These are phyloP conservation scores for Fusarium sp. DNA, from an alignment of 2,329 filamentous ascomycete species.

Conservation along the genomic window DNA sequence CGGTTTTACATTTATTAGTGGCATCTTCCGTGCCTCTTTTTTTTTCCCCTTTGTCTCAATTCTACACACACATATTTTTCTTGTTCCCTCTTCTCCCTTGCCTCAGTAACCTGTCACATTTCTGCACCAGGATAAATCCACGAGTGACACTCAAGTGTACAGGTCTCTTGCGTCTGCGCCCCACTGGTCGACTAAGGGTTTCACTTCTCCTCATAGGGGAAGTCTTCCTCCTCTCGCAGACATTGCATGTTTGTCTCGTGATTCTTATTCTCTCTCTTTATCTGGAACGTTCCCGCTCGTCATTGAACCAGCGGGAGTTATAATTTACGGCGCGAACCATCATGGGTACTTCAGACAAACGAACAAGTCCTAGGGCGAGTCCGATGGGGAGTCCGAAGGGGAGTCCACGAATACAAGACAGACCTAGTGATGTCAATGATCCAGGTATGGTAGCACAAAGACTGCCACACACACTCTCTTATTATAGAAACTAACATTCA, in stretches of 20 bases:
- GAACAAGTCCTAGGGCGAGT: constrained; percentile 4
- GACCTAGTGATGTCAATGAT: background rate
- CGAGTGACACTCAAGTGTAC: background rate
- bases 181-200: background rate
- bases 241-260: background rate
- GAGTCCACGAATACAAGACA: background rate
- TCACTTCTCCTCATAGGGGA: background rate
- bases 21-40: background rate
- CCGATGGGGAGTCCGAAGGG: constrained; percentile 6
- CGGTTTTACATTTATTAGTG: background rate
- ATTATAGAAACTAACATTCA: background rate
- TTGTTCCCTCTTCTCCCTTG: constrained; percentile 13
- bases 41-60: background rate
- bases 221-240: background rate
- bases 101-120: constrained; percentile 24
- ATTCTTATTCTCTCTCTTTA: background rate
- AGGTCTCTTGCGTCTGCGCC: background rate
- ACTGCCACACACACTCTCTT: background rate
- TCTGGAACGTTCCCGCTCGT: background rate
- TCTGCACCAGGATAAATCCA: background rate
- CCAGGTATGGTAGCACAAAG: constrained; percentile 16
- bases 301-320: background rate
- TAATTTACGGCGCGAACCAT: background rate
- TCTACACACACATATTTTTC: background rate
- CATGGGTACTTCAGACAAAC: constrained; percentile 17